Percentiles rank a stretch among this genome's conserved stretches.
phyloP scores from a whole-genome alignment of 202 grass and related monocot genomes.

The Digitaria exilis region DNA sequence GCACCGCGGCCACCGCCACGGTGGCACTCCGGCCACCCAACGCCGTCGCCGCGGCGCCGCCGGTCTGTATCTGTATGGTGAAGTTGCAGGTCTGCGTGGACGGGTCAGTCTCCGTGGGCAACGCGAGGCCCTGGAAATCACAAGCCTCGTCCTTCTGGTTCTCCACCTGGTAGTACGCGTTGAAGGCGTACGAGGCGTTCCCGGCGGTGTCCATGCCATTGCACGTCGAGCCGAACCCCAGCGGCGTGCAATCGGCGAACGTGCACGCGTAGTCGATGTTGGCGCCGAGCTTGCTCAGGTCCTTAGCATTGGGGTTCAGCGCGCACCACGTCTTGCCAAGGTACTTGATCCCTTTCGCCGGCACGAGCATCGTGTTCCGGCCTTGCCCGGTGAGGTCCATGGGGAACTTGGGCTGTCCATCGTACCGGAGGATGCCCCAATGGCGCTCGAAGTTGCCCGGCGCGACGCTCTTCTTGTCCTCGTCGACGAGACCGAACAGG shows the following conservation, averaged over 20 bases:
- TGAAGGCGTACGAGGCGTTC: conserved; percentile 61
- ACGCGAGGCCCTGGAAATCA: conserved; percentile 46
- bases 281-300: conserved; percentile 25
- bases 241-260: conserved; percentile 58
- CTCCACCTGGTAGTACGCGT: conserved; percentile 57
- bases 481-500: conserved; percentile 68
- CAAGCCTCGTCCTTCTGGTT: conserved; percentile 48
- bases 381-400: conserved; percentile 54
- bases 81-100: conserved; percentile 48
- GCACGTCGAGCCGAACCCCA: conserved; percentile 53
- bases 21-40: neutral
- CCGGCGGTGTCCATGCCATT: conserved; percentile 54
- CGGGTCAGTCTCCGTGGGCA: conserved; percentile 37
- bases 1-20: neutral
- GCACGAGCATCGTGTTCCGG: conserved; percentile 29
- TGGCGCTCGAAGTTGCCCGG: conserved; percentile 69
- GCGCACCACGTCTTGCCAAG: conserved; percentile 42
- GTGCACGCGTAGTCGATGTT: conserved; percentile 54
- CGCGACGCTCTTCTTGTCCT: conserved; percentile 57
- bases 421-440: conserved; percentile 64
- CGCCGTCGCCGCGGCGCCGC: neutral
- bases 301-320: conserved; percentile 40
- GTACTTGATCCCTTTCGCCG: conserved; percentile 44
- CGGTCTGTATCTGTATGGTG: conserved; percentile 48
- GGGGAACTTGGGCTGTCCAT: conserved; percentile 57